Percentiles rank a stretch among this genome's conserved stretches.
Conservation (phyloP, 192 early-diverging fungal species). For the Jimgerdemannia flammicorona region DNA sequence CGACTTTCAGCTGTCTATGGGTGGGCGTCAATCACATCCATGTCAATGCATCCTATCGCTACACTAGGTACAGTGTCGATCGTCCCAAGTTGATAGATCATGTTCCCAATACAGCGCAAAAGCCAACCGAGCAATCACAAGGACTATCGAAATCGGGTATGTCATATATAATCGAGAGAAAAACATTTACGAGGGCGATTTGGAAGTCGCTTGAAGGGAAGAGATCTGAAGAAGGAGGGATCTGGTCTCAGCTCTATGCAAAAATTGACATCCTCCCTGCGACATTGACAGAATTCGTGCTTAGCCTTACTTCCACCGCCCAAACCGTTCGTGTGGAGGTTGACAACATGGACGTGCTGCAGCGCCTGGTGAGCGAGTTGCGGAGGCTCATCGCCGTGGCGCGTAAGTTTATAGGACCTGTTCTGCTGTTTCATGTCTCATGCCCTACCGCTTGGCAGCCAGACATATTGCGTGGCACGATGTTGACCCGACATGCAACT, state of each 20-base stretch:
- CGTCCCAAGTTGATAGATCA: background rate
- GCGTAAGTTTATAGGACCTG: background rate
- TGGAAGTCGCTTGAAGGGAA: no score
- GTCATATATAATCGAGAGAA: background rate
- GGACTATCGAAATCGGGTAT: background rate
- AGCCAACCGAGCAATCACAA: background rate
- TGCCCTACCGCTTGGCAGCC: no score
- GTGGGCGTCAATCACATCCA: background rate
- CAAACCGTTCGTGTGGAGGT: background rate
- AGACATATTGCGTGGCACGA: no score
- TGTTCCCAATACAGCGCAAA: background rate
- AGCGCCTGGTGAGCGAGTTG: background rate
- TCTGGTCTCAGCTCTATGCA: no score
- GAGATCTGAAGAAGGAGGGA: no score
- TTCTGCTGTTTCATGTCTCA: background rate
- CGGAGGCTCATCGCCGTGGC: background rate
- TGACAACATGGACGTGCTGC: background rate
- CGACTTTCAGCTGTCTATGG: background rate
- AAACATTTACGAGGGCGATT: background rate
- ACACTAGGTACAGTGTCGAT: no score
- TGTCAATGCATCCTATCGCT: no score
- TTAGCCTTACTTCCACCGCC: background rate
- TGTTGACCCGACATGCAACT: background rate
- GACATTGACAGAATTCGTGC: background rate
- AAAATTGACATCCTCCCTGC: no score